Evolutionary conservation across 164 flowering plant species (phyloP).

Genomic region (Chloranthus sessilifolius): DNA sequence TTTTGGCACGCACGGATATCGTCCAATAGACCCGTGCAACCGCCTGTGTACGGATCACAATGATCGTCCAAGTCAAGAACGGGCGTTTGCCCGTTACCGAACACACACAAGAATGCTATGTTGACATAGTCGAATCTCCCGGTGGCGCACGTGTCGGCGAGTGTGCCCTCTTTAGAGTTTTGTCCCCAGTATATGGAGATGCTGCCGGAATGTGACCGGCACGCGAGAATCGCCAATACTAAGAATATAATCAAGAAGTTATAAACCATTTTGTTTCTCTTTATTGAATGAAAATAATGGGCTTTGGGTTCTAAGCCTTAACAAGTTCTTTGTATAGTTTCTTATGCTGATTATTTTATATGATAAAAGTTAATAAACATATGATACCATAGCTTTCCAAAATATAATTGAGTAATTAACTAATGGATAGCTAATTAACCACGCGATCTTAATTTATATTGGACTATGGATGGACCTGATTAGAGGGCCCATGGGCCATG

Average conservation of each 20-base stretch:
- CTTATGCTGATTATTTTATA: too few species aligned
- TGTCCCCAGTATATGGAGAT: constrained; percentile 25
- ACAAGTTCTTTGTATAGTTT: too few species aligned
- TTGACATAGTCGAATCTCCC: constrained; percentile 16
- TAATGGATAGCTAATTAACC: too few species aligned
- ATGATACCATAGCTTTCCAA: too few species aligned
- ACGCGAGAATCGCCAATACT: background rate
- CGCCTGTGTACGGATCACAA: constrained; percentile 13
- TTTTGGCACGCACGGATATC: constrained; percentile 18
- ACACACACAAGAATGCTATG: constrained; percentile 16
- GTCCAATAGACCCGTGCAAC: constrained; percentile 10
- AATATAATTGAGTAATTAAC: too few species aligned
- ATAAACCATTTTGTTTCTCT: background rate
- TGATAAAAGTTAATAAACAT: too few species aligned
- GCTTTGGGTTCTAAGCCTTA: background rate
- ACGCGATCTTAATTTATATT: too few species aligned
- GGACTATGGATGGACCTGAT: too few species aligned
- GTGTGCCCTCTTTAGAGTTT: constrained; percentile 19
- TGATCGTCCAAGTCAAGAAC: constrained; percentile 16
- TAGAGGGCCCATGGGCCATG: too few species aligned
- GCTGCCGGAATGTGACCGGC: constrained; percentile 5
- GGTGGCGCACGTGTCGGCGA: constrained; percentile 18
- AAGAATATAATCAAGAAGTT: constrained; percentile 1
- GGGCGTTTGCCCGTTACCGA: constrained; percentile 15
- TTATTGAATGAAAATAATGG: background rate